Conservation (phyloP, 2,329 filamentous ascomycete genomes). For the Trichoderma hamatum region DNA sequence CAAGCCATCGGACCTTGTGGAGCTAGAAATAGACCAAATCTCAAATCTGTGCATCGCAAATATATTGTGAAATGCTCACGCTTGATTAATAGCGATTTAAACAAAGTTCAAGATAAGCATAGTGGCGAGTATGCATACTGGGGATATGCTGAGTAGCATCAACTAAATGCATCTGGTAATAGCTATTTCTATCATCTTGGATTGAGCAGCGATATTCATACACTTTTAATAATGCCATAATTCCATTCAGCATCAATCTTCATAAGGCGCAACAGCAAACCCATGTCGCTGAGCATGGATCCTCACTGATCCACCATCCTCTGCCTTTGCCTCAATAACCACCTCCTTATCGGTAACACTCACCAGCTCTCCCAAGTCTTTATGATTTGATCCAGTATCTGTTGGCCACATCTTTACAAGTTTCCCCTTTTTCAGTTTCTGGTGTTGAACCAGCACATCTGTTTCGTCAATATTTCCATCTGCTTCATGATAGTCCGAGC, state of each 20-base stretch:
- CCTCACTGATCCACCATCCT: slow-evolving; percentile 45
- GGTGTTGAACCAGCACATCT: slow-evolving; percentile 51
- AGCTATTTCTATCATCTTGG: too few relatives aligned
- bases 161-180: too few relatives aligned
- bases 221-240: background rate
- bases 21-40: too few relatives aligned
- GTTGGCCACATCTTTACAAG: slow-evolving; percentile 62
- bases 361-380: slow-evolving; percentile 59
- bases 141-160: too few relatives aligned
- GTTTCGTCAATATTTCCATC: slow-evolving; percentile 47
- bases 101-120: too few relatives aligned
- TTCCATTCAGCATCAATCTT: background rate
- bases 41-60: too few relatives aligned
- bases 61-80: too few relatives aligned
- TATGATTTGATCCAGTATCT: slow-evolving; percentile 61
- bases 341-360: slow-evolving; percentile 56
- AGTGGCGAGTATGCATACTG: too few relatives aligned
- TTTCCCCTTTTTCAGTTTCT: slow-evolving; percentile 55
- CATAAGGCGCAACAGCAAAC: slow-evolving; percentile 48
- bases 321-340: slow-evolving; percentile 55
- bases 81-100: too few relatives aligned
- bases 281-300: slow-evolving; percentile 64
- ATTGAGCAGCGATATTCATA: background rate
- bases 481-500: slow-evolving; percentile 49
- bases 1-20: too few relatives aligned